Base-by-base conservation (phyloP, 2,329 filamentous ascomycete species). In the Phyllosticta citribraziliensis region DNA sequence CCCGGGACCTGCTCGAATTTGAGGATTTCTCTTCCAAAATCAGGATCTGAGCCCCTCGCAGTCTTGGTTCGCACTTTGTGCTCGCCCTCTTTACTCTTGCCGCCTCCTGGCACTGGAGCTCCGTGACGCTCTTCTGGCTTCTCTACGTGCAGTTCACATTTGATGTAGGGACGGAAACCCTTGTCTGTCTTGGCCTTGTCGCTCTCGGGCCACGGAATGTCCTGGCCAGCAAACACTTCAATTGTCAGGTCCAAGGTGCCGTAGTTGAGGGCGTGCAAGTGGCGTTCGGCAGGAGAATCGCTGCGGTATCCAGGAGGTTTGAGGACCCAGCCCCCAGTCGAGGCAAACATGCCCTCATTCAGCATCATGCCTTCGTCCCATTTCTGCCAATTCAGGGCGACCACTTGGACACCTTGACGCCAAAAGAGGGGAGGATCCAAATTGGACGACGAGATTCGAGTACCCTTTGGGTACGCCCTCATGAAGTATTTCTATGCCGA, bases 351-450 rank as follows among this genome's bases (percentile, higher is more conserved):
- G 67, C 85, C 92, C 70, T 94, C 87, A 70, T 97, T 97, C 14
- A 96, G 82, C 93, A 97, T 97, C 87, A 95, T 95, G 33, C 90
- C 91, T 67, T 90, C 88, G 69, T 97, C 91, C 73, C 88, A 86
- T 64, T 86, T 87, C 74, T 97, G 92, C 90, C 92, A 97, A 75
- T 97, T 97, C 63, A 97, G 78, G 0, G 92, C 92, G 1, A 95
- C 91, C 67, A 97, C 87, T 73, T 97, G 92, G 2, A 95, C 87
- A 14, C 92, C 92, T 65, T 89, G 87, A 33, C 90, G 83, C 92
- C 92, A 97, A 74, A 92, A 94, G 3, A 87, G 81, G 0, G 85
- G 83, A 4, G 93, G 91, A 66, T 96, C 90, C 12, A 95, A 79
- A 70, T 97, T 97, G 0, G 89, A 94, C 0, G 90, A 96, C 63